Base-by-base conservation (phyloP, 495 filamentous ascomycete species). In the Penicillium coprophilum region DNA sequence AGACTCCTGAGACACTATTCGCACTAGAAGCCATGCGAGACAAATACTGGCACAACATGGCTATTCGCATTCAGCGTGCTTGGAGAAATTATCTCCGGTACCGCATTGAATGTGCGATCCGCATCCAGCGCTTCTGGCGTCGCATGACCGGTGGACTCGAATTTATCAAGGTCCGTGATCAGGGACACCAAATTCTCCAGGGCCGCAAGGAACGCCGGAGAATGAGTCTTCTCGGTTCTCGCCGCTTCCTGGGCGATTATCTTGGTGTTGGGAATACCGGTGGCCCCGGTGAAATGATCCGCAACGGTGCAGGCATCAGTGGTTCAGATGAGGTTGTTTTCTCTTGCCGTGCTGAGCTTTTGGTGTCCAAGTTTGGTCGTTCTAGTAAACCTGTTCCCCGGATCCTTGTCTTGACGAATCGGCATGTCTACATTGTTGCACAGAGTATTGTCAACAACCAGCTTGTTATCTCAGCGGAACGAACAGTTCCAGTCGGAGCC, bases 41-140 rank as follows among this genome's bases (percentile, higher is more conserved):
- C 69, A 82, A 89, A 21, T 97, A 97, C 72, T 97, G 93, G 92
- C 91, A 96, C 71, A 99, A 97, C 73, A 97, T 99, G 94, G 93
- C 94, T 7, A 96, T 92, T 46, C 84, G 95, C 30, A 97, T 99
- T 59, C 95, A 99, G 70, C 84, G 95, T 56, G 93, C 94, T 59
- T 99, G 95, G 95, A 82, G 95, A 56, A 96, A 96, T 58, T 97
- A 96, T 60, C 79, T 97, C 34, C 84, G 92, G 12, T 97, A 97
- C 70, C 82, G 95, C 24, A 88, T 86, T 12, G 94, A 97, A 72
- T 91, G 91, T 59, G 94, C 94, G 10, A 96, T 86, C 21, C 83
- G 95, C 7, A 97, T 99, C 50, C 95, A 97, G 65, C 83, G 91
- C 40, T 91, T 93, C 75, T 97, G 95, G 94, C 82, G 94, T 54